A percentile compares a stretch with the other conserved stretches of the same genome.
Evolutionary conservation across 129 eudicot species (phyloP).

Genomic region (Pulicaria dysenterica): DNA sequence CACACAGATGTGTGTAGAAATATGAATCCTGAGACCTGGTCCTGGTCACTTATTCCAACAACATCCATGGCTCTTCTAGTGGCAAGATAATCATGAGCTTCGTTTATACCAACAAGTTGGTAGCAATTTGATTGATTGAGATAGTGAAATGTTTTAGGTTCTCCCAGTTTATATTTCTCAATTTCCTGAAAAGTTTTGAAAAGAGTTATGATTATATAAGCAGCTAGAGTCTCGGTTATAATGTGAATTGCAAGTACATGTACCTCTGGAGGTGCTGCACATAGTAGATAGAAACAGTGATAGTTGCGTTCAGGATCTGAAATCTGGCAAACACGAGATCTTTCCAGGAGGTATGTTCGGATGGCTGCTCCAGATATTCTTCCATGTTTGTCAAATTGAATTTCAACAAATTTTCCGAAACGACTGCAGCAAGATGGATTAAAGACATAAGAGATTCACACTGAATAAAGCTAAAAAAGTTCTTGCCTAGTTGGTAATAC

Average conservation of each 20-base stretch:
- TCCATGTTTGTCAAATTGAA: conserved; percentile 91
- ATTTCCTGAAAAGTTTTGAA: conserved; percentile 56
- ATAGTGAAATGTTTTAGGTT: conserved; percentile 81
- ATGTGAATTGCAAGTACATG: conserved; percentile 17
- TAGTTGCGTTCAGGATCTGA: conserved; percentile 98
- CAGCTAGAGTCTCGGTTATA: conserved; percentile 13
- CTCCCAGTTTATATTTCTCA: conserved; percentile 87
- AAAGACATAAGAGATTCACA: conserved; percentile 26
- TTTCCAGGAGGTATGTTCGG: conserved; percentile 92
- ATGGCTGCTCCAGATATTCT: conserved; percentile 99
- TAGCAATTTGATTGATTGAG: conserved; percentile 87
- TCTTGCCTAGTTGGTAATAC: conserved; percentile 8
- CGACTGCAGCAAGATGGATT: conserved; percentile 62
- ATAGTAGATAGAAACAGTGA: conserved; percentile 94
- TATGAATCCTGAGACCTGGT: conserved; percentile 61
- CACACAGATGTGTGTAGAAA: neutral
- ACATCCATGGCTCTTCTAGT: conserved; percentile 99
- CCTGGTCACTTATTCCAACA: conserved; percentile 86
- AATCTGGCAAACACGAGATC: conserved; percentile 98
- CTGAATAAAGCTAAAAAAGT: neutral
- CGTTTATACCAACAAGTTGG: conserved; percentile 83
- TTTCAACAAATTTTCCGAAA: conserved; percentile 97
- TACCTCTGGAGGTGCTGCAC: conserved; percentile 98
- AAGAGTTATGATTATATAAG: conserved; percentile 23
- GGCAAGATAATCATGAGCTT: conserved; percentile 90